These are phyloP conservation scores for Podila minutissima DNA, from an alignment of 192 early-diverging fungal species.

Conservation along the genomic window DNA sequence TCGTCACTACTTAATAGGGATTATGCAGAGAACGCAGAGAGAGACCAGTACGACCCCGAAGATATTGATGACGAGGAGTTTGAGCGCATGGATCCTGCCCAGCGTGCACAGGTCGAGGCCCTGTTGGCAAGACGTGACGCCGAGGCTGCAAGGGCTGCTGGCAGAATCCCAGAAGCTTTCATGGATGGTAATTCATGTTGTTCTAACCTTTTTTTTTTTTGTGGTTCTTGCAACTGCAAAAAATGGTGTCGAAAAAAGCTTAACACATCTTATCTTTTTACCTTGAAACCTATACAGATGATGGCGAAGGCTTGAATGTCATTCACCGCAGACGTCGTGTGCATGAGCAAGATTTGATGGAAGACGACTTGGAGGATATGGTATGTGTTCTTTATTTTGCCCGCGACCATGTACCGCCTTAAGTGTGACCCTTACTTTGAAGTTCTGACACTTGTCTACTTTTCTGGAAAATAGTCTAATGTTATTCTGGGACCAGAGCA, in stretches of 20 bases:
- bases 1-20: conserved; percentile 64
- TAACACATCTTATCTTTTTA: not conserved
- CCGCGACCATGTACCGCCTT: too few species aligned
- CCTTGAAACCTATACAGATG: not conserved
- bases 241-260: not conserved
- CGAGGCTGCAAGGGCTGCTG: conserved; percentile 70
- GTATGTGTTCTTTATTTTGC: conserved; percentile 1
- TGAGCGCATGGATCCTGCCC: conserved; percentile 74
- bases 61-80: conserved; percentile 88
- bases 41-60: conserved; percentile 85
- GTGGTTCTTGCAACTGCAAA: not conserved
- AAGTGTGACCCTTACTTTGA: not conserved
- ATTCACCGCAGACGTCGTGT: conserved; percentile 45
- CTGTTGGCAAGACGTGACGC: conserved; percentile 83
- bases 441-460: too few species aligned
- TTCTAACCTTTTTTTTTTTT: not conserved
- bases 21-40: conserved; percentile 74
- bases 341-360: conserved; percentile 46
- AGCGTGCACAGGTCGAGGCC: conserved; percentile 80
- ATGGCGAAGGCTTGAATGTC: conserved; percentile 26
- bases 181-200: conserved; percentile 70
- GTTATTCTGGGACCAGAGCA: conserved; percentile 65
- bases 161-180: conserved; percentile 90
- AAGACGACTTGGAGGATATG: conserved; percentile 46
- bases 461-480: conserved; percentile 14